phyloP scores from a whole-genome alignment of 2,329 filamentous ascomycete genomes.

The Aotearoamyces nothofagi region DNA sequence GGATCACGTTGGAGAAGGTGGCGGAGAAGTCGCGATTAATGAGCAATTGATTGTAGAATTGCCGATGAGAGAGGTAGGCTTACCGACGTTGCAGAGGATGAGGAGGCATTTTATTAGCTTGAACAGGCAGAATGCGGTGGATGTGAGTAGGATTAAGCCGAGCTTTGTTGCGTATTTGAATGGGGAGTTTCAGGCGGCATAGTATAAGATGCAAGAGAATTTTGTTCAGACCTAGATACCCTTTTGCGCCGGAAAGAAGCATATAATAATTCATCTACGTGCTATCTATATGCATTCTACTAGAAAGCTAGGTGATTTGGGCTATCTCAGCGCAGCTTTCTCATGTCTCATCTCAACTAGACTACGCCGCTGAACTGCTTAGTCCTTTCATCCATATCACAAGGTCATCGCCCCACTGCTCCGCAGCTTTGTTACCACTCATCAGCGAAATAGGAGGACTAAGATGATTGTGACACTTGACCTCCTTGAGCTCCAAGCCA shows the following conservation, averaged over 20 bases:
- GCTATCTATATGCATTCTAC: too few species aligned
- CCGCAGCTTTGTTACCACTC: constrained; percentile 13
- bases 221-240: too few species aligned
- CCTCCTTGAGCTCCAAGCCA: constrained; percentile 7
- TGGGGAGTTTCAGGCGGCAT: constrained; percentile 36
- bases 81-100: constrained; percentile 65
- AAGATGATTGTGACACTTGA: constrained; percentile 18
- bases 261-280: too few species aligned
- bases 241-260: too few species aligned
- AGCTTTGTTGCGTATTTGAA: constrained; percentile 54
- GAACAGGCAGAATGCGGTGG: constrained; percentile 51
- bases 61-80: constrained; percentile 47
- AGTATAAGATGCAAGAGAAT: constrained; percentile 3
- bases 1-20: constrained; percentile 45
- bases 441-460: constrained; percentile 12
- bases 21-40: too few species aligned
- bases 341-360: too few species aligned
- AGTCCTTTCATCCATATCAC: constrained; percentile 15
- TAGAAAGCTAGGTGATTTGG: too few species aligned
- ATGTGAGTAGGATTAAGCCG: constrained; percentile 39
- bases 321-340: too few species aligned
- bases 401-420: constrained; percentile 15
- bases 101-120: constrained; percentile 63
- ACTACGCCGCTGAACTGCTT: too few species aligned
- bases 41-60: constrained; percentile 51